Conservation (phyloP, 441 rosid species). For the Jatropha podagrica region DNA sequence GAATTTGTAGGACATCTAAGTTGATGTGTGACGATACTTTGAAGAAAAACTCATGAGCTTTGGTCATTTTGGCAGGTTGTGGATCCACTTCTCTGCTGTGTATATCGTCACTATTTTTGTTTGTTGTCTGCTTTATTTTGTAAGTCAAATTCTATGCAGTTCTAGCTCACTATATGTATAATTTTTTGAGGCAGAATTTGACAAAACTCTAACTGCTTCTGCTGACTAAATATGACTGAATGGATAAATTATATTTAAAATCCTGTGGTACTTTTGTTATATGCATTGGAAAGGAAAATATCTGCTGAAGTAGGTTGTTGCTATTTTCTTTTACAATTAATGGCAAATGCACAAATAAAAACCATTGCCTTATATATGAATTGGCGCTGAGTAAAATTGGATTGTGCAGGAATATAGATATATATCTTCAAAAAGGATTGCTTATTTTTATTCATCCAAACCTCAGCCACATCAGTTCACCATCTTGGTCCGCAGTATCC, state of each 20-base stretch:
- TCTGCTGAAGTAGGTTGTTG: background rate
- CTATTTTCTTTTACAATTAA: background rate
- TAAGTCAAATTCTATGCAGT: slow-evolving; percentile 37
- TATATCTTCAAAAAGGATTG: slow-evolving; percentile 73
- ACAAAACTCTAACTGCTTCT: background rate
- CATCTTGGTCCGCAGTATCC: slow-evolving; percentile 75
- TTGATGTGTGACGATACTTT: background rate
- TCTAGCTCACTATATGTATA: background rate
- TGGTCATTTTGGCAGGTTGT: slow-evolving; percentile 62
- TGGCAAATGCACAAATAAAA: slow-evolving; percentile 3
- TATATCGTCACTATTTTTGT: slow-evolving; percentile 72
- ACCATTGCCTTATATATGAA: slow-evolving; percentile 16
- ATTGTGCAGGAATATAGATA: slow-evolving; percentile 75
- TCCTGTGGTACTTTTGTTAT: background rate
- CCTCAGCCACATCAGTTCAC: slow-evolving; percentile 96
- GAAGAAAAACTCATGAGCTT: slow-evolving; percentile 22
- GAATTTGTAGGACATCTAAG: background rate
- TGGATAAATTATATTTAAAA: background rate
- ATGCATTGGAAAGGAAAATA: slow-evolving; percentile 8
- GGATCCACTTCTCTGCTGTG: slow-evolving; percentile 89
- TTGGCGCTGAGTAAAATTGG: slow-evolving; percentile 20
- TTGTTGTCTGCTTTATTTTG: slow-evolving; percentile 77
- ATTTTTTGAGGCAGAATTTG: slow-evolving; percentile 9
- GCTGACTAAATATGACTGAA: background rate
- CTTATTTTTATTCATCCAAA: slow-evolving; percentile 70